Percentiles rank a stretch among this genome's conserved stretches.
Conservation (phyloP, 192 early-diverging fungal genomes). For the Powellomyces hirtus region DNA sequence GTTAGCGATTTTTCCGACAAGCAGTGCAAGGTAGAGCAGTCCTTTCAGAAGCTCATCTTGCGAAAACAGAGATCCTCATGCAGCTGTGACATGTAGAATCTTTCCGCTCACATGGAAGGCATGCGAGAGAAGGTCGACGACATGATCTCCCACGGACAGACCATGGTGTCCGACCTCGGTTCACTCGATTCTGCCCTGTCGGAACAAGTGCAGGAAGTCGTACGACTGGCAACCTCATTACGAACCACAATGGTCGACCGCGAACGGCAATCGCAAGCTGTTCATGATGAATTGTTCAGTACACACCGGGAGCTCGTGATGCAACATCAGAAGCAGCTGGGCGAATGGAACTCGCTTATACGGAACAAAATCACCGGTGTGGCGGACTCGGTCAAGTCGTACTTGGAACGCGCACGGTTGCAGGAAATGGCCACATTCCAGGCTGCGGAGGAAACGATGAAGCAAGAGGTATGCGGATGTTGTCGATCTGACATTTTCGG, state of each 20-base stretch:
- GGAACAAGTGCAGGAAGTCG: background rate
- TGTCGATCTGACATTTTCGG: background rate
- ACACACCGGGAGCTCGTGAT: conserved; percentile 11
- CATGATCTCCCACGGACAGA: background rate
- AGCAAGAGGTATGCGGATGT: conserved; percentile 7
- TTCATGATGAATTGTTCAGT: conserved; percentile 7
- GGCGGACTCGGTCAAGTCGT: background rate
- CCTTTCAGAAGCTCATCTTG: background rate
- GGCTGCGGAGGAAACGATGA: background rate
- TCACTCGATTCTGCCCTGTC: background rate
- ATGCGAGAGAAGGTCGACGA: background rate
- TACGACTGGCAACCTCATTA: background rate
- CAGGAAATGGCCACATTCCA: background rate
- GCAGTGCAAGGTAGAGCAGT: background rate
- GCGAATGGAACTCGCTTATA: conserved; percentile 16
- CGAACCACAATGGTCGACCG: background rate
- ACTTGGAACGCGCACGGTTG: background rate
- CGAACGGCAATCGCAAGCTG: background rate
- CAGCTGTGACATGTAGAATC: background rate
- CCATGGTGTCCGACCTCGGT: background rate
- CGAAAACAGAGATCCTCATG: too few species aligned
- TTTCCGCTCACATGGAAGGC: background rate
- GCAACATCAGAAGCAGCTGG: conserved; percentile 26
- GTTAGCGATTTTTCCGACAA: background rate
- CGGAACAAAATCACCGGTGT: background rate